Evolutionary conservation across 768 basidiomycete genomes (phyloP).

Genomic region (Hygrophoropsis aurantiaca): DNA sequence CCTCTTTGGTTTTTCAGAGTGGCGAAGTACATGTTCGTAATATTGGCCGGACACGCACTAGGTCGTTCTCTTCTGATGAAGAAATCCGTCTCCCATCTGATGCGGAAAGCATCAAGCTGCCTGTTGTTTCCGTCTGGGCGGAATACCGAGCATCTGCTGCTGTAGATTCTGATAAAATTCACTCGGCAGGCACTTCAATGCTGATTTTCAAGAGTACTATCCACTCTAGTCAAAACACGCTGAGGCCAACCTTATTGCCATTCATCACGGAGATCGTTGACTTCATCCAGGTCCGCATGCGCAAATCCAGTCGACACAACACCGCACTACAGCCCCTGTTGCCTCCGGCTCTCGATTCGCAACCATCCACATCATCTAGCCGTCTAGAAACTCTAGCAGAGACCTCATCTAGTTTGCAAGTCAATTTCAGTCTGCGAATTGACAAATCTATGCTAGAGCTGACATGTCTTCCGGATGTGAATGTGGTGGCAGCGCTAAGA

Average conservation of each 20-base stretch:
- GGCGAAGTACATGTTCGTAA: constrained; percentile 80
- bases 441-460: constrained; percentile 85
- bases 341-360: constrained; percentile 5
- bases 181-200: constrained; percentile 48
- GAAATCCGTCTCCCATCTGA: constrained; percentile 10
- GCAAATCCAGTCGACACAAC: constrained; percentile 39
- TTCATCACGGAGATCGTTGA: constrained; percentile 79
- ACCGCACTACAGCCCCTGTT: constrained; percentile 19
- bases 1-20: constrained; percentile 76
- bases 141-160: constrained; percentile 70
- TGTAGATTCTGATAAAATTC: constrained; percentile 33
- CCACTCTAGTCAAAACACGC: constrained; percentile 82
- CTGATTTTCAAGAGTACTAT: constrained; percentile 86
- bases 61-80: constrained; percentile 33
- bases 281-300: constrained; percentile 69
- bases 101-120: constrained; percentile 70
- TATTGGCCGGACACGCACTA: constrained; percentile 39
- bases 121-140: constrained; percentile 77
- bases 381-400: constrained; percentile 14
- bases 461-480: constrained; percentile 88
- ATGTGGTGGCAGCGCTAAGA: constrained; percentile 83
- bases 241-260: constrained; percentile 79
- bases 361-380: constrained; percentile 17
- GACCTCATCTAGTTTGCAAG: constrained; percentile 53
- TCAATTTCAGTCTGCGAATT: constrained; percentile 87